A percentile compares a stretch with the other conserved stretches of the same genome.
Evolutionary conservation across 2,329 filamentous ascomycete species (phyloP).

Genomic region (Colletotrichum somersetense): DNA sequence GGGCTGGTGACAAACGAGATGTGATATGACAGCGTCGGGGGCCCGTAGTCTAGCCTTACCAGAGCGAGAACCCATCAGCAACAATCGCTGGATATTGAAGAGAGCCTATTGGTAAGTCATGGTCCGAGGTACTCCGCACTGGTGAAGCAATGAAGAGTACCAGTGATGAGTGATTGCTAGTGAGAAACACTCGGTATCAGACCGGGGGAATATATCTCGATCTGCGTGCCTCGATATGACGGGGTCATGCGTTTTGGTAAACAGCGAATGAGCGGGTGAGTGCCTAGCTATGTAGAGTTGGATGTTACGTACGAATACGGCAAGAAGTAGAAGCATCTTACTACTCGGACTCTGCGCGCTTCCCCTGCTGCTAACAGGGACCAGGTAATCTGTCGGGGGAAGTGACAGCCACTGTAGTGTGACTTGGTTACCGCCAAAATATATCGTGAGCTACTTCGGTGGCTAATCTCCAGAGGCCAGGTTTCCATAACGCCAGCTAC

Average conservation of each 20-base stretch:
- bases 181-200: not conserved
- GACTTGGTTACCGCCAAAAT: not conserved
- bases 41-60: slow-evolving; percentile 4
- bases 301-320: not conserved
- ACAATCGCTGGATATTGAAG: not conserved
- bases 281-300: not conserved
- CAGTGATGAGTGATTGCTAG: not conserved
- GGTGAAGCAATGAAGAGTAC: not conserved
- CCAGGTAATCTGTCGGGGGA: not conserved
- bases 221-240: not conserved
- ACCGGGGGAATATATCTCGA: not conserved
- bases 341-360: too few species aligned
- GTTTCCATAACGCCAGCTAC: not conserved
- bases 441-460: not conserved
- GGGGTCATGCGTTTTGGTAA: not conserved
- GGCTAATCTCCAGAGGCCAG: too few species aligned
- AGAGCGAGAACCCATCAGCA: not conserved
- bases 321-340: not conserved
- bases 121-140: too few species aligned
- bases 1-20: not conserved
- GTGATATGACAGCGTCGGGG: slow-evolving; percentile 12
- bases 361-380: not conserved
- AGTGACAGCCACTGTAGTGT: not conserved
- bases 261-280: not conserved
- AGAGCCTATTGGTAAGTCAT: too few species aligned